Evolutionary conservation across 352 stramenopile genomes (phyloP), one percentile per base, ranked within the genome.

Genomic region (Phytophthora citricola): DNA sequence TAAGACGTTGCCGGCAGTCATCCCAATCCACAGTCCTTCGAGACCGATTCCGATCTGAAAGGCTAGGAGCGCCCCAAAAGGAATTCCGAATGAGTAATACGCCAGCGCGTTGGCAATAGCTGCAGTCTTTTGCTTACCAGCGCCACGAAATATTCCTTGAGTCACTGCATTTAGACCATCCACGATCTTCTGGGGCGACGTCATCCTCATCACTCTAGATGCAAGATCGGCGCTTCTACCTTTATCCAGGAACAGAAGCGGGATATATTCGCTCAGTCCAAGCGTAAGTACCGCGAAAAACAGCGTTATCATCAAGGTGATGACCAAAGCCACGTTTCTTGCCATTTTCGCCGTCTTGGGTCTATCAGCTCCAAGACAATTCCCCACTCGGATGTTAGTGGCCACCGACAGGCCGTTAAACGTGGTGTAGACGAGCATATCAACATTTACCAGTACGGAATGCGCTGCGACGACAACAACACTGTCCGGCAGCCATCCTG

Each of bases 71-170:
- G 80, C 77, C 0, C 73, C 85, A 0, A 92, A 6, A 4, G 88
- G 84, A 20, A 96, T 64, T 9, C 83, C 85, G 0, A 87, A 75
- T 1, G 67, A 44, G 60, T 93, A 96, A 57, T 90, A 94, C 4
- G 79, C 78, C 15, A 88, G 59, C 4, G 76, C 75, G 49, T 90
- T 92, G 0, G 76, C 67, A 27, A 73, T 63, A 1, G 85, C 78
- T 15, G 72, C 77, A 41, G 78, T 52, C 3, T 71, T 74, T 40
- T 94, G 84, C 14, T 24, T 61, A 5, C 87, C 86, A 15, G 73
- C 81, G 38, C 74, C 82, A 29, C 82, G 75, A 63, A 90, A 89
- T 41, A 92, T 71, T 17, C 81, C 83, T 54, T 90, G 79, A 3
- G 74, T 75, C 52, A 85, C 68, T 48, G 60, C 58, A 57, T 89